Conservation (phyloP, 1,284 basidiomycete genomes). For the Neotropicomus parvogracilis region DNA sequence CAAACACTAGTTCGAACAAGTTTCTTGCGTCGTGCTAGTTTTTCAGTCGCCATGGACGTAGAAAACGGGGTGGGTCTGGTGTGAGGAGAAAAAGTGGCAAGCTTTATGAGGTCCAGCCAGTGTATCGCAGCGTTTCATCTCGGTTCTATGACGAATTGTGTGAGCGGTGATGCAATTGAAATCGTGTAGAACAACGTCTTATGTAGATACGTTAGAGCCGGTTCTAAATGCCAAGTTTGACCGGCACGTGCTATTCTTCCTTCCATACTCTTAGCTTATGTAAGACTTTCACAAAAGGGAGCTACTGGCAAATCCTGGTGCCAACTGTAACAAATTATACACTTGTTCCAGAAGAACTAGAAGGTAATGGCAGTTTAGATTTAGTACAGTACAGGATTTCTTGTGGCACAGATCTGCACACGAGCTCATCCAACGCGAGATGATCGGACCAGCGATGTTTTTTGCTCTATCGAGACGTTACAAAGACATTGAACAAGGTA, state of each 20-base stretch:
- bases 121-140: neutral
- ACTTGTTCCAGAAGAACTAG: no score
- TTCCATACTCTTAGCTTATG: no score
- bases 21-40: conserved; percentile 25
- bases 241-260: no score
- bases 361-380: no score
- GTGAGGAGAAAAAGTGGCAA: neutral
- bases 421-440: no score
- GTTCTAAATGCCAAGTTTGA: no score
- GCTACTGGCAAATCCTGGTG: no score
- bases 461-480: neutral
- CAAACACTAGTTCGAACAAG: conserved; percentile 34
- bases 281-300: no score
- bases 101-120: neutral
- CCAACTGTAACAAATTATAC: no score
- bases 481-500: conserved; percentile 3
- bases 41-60: conserved; percentile 18
- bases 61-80: neutral
- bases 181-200: conserved; percentile 2
- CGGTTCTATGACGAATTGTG: no score
- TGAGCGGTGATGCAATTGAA: conserved; percentile 29
- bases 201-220: conserved; percentile 17
- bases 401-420: no score
- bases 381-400: no score
- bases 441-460: neutral